These are phyloP conservation scores for Simplicillium sp. DNA, from an alignment of 2,329 filamentous ascomycete genomes.

Conservation along the genomic window DNA sequence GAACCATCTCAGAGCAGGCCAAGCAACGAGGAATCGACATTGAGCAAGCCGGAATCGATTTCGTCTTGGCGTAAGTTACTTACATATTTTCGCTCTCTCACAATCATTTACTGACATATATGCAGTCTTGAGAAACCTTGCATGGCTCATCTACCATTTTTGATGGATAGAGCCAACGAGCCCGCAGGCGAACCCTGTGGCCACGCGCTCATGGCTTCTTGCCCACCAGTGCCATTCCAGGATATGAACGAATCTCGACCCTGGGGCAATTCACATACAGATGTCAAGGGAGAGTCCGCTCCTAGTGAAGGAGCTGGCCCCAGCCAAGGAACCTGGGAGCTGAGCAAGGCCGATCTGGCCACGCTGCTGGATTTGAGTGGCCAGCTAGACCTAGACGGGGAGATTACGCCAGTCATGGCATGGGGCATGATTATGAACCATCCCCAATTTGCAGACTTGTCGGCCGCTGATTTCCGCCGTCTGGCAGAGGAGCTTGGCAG, in stretches of 20 bases:
- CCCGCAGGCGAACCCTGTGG: conserved; percentile 65
- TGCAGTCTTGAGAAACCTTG: conserved; percentile 84
- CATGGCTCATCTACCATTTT: conserved; percentile 80
- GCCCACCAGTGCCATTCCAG: conserved; percentile 59
- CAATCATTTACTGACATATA: conserved; percentile 11
- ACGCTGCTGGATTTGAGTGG: conserved; percentile 79
- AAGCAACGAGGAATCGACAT: conserved; percentile 48
- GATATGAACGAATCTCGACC: conserved; percentile 40
- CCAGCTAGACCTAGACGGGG: conserved; percentile 73
- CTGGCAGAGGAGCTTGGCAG: conserved; percentile 64
- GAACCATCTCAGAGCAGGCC: conserved; percentile 15
- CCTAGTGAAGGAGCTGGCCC: conserved; percentile 27
- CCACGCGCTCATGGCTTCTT: conserved; percentile 88
- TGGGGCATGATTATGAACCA: conserved; percentile 75
- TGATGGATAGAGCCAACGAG: conserved; percentile 52
- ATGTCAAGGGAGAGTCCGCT: conserved; percentile 14
- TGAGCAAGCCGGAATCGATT: conserved; percentile 79
- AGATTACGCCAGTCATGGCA: conserved; percentile 93
- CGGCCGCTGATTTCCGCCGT: conserved; percentile 56
- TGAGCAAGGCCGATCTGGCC: conserved; percentile 65
- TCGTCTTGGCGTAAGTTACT: conserved; percentile 70
- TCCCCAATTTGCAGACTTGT: conserved; percentile 58
- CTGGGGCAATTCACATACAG: conserved; percentile 37
- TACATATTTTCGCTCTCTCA: not conserved
- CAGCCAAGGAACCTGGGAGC: conserved; percentile 69